Base-by-base conservation (phyloP, 1,284 basidiomycete species). In the Cystobasidiaceae sp. region DNA sequence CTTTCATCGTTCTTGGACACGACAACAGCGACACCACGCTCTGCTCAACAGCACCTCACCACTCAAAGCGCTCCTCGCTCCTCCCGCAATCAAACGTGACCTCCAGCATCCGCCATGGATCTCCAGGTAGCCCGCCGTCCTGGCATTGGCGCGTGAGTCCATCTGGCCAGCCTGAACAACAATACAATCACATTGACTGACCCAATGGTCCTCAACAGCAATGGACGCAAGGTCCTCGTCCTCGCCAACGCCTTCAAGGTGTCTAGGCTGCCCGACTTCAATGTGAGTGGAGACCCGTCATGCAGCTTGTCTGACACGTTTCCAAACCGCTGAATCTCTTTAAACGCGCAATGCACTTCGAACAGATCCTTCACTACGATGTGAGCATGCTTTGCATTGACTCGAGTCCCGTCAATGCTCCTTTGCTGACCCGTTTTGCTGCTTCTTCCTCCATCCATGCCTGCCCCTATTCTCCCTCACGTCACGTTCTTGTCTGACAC, bases 361-460 rank as follows among this genome's bases (percentile, higher is more conserved):
- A 15, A 25, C n/a, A 62, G 60, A 51, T 62, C 23, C 30, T 62
- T 21, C 60, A 62, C 39, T 62, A 62, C 60, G 60, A 62, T 54
- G 60, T 62, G 34, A 52, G 60, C 27, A 25, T 28, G 7, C 37
- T 25, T 11, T 34, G 4, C 39, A 32, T 19, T 21, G 19, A n/a
- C n/a, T n/a, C n/a, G n/a, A n/a, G n/a, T n/a, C n/a, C n/a, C n/a
- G n/a, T n/a, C n/a, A n/a, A n/a, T n/a, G n/a, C n/a, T n/a, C n/a
- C n/a, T n/a, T n/a, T n/a, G n/a, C n/a, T n/a, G n/a, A n/a, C n/a
- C n/a, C n/a, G n/a, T n/a, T n/a, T n/a, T n/a, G n/a, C n/a, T n/a
- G n/a, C 34, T 23, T 34, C n/a, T n/a, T n/a, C n/a, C n/a, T n/a
- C n/a, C n/a, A 19, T 4, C 19, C 39, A 15, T 25, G 6, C n/a